Evolutionary conservation across 768 basidiomycete species (phyloP).

Genomic region (Panaeolus papilionaceus): DNA sequence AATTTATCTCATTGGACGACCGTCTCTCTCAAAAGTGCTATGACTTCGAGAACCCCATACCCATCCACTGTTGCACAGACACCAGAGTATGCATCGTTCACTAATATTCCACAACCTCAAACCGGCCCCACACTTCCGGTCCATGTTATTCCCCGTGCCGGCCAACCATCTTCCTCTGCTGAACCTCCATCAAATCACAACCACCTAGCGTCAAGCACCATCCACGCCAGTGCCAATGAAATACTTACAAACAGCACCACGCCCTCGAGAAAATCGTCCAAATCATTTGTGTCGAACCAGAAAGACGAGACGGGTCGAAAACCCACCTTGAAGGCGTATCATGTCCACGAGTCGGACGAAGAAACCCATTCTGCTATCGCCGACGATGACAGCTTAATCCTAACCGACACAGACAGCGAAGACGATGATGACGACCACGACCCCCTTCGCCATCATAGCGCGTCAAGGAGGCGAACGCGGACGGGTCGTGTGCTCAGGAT

Average conservation of each 20-base stretch:
- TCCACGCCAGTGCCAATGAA: not conserved
- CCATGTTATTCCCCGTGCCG: not conserved
- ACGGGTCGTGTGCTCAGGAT: not conserved
- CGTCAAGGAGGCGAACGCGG: not conserved
- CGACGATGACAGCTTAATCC: not conserved
- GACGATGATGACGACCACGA: not conserved
- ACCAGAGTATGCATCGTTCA: slow-evolving; percentile 14
- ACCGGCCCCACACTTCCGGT: not conserved
- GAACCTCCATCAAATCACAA: not conserved
- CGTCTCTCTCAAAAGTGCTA: not conserved
- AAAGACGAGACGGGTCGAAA: not conserved
- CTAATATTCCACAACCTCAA: not conserved
- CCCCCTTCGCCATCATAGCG: not conserved
- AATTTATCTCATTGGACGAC: too few species aligned
- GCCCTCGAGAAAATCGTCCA: not conserved
- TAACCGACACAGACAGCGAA: not conserved
- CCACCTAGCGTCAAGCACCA: not conserved
- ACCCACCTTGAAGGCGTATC: not conserved
- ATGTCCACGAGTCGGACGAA: not conserved
- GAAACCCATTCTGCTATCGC: not conserved
- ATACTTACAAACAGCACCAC: not conserved
- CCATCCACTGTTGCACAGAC: slow-evolving; percentile 3
- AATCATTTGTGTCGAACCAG: not conserved
- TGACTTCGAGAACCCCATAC: slow-evolving; percentile 10
- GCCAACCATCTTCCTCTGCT: not conserved